phyloP scores from a whole-genome alignment of 2,329 filamentous ascomycete species.

The Myriosclerotinia scirpicola region DNA sequence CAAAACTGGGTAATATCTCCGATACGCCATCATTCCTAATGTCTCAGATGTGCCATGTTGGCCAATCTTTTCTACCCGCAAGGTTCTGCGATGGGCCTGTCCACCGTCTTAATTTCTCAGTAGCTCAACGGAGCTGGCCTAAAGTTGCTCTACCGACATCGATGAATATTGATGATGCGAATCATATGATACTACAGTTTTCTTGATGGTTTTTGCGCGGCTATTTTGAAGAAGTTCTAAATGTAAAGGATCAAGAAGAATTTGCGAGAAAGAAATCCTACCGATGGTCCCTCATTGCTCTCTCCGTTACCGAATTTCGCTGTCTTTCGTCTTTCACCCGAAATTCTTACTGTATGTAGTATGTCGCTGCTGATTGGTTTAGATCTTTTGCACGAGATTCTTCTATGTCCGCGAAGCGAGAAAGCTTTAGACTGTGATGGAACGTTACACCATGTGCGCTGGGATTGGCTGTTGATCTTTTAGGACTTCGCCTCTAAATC shows the following conservation, averaged over 20 bases:
- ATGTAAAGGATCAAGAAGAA: neutral
- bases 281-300: neutral
- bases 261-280: slow-evolving; percentile 12
- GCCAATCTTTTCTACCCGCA: slow-evolving; percentile 10
- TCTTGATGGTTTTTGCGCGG: slow-evolving; percentile 17
- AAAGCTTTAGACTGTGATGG: slow-evolving; percentile 11
- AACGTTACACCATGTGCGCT: slow-evolving; percentile 20
- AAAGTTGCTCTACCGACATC: slow-evolving; percentile 19
- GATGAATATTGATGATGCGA: neutral
- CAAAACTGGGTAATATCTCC: slow-evolving; percentile 22
- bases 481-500: slow-evolving; percentile 20
- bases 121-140: slow-evolving; percentile 13
- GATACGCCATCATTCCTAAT: slow-evolving; percentile 14
- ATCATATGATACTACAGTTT: neutral
- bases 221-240: slow-evolving; percentile 14
- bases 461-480: slow-evolving; percentile 16
- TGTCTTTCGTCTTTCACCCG: slow-evolving; percentile 9
- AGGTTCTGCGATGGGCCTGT: slow-evolving; percentile 1
- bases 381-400: neutral
- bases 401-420: neutral
- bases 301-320: slow-evolving; percentile 10
- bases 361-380: slow-evolving; percentile 4
- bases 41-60: slow-evolving; percentile 16
- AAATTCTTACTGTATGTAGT: neutral
- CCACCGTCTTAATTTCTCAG: slow-evolving; percentile 10